phyloP scores from a whole-genome alignment of 768 basidiomycete genomes.

The Hortiboletus campestris region DNA sequence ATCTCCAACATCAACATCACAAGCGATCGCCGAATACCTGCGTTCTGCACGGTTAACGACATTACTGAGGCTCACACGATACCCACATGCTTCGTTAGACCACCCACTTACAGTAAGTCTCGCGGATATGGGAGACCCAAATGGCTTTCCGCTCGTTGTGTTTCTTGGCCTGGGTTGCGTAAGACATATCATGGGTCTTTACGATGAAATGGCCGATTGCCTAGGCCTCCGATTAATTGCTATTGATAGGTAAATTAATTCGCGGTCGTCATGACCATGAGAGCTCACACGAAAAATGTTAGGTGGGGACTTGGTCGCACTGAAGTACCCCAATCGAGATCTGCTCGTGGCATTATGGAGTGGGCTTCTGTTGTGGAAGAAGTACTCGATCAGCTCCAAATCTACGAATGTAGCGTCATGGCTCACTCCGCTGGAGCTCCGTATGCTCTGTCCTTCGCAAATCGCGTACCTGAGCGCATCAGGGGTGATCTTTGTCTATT shows the following conservation, averaged over 20 bases:
- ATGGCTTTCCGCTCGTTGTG: constrained; percentile 85
- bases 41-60: constrained; percentile 86
- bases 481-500: constrained; percentile 83
- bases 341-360: constrained; percentile 77
- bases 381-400: constrained; percentile 76
- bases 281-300: constrained; percentile 15
- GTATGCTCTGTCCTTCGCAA: constrained; percentile 87
- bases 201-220: constrained; percentile 93
- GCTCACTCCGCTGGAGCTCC: constrained; percentile 96
- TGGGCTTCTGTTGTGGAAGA: constrained; percentile 92
- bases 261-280: background rate
- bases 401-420: constrained; percentile 83
- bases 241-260: constrained; percentile 71
- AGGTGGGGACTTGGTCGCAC: constrained; percentile 95
- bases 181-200: constrained; percentile 90
- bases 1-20: constrained; percentile 59
- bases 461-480: constrained; percentile 70
- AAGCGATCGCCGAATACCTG: constrained; percentile 81
- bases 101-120: constrained; percentile 81
- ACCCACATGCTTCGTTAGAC: constrained; percentile 74
- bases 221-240: constrained; percentile 87
- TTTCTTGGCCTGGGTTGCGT: constrained; percentile 95
- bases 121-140: constrained; percentile 86
- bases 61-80: constrained; percentile 71
- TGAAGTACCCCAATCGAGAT: constrained; percentile 59